phyloP scores from a whole-genome alignment of 176 grass and related monocot species.

The Zea mays region Zm-B73-REFERENCE-NAM-5.0 NC_050096.1:24111501-24112000 shows the following conservation, averaged over 20 bases:
- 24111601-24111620: background rate
- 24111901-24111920: too few species aligned
- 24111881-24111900: too few species aligned
- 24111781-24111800: background rate
- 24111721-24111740: background rate
- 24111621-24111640: slow-evolving; percentile 2
- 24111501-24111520: background rate
- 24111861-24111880: too few species aligned
- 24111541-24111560: background rate
- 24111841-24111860: background rate
- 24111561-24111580: background rate
- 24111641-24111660: background rate
- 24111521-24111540: background rate
- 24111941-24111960: too few species aligned
- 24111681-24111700: slow-evolving; percentile 4
- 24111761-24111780: background rate
- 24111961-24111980: too few species aligned
- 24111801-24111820: too few species aligned
- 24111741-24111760: slow-evolving; percentile 5
- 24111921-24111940: too few species aligned
- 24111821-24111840: too few species aligned
- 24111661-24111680: background rate
- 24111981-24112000: too few species aligned
- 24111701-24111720: background rate
- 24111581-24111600: background rate